Percentiles rank a stretch among this genome's conserved stretches.
These are phyloP conservation scores for Carex parvula DNA, from an alignment of 176 grass and related monocot genomes.

Conservation along the genomic window DNA sequence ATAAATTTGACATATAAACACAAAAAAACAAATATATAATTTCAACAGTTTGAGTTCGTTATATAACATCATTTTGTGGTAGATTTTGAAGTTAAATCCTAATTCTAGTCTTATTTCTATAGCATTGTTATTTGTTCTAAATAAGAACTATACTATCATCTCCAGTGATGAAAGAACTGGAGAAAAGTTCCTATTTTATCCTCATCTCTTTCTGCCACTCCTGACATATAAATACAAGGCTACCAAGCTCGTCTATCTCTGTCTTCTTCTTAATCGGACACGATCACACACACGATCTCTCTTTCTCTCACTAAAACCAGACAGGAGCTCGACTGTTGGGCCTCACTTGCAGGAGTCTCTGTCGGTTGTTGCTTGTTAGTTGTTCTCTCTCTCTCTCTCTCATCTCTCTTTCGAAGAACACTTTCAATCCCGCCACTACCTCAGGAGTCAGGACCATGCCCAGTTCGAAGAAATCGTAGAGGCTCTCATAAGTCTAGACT, in stretches of 20 bases:
- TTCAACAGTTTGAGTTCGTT: too few relatives aligned
- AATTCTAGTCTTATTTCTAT: too few relatives aligned
- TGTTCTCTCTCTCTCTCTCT: not conserved
- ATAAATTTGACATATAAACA: too few relatives aligned
- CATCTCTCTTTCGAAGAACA: not conserved
- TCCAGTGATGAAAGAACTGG: not conserved
- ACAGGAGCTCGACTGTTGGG: not conserved
- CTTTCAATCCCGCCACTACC: not conserved
- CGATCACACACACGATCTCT: not conserved
- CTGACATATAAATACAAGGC: constrained; percentile 20
- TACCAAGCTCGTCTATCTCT: not conserved
- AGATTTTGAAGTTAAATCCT: too few relatives aligned
- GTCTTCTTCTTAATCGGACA: not conserved
- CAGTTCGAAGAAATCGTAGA: not conserved
- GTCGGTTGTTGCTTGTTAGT: constrained; percentile 19
- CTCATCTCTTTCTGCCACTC: not conserved
- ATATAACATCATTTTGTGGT: too few relatives aligned
- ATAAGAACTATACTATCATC: not conserved
- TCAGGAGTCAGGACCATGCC: not conserved
- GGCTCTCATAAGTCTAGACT: not conserved
- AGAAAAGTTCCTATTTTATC: not conserved
- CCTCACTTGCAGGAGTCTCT: not conserved
- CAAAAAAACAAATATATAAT: too few relatives aligned
- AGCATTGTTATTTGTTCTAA: too few relatives aligned
- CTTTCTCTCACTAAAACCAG: constrained; percentile 13